phyloP scores from a whole-genome alignment of 768 basidiomycete genomes.

The Gautieria morchelliformis region DNA sequence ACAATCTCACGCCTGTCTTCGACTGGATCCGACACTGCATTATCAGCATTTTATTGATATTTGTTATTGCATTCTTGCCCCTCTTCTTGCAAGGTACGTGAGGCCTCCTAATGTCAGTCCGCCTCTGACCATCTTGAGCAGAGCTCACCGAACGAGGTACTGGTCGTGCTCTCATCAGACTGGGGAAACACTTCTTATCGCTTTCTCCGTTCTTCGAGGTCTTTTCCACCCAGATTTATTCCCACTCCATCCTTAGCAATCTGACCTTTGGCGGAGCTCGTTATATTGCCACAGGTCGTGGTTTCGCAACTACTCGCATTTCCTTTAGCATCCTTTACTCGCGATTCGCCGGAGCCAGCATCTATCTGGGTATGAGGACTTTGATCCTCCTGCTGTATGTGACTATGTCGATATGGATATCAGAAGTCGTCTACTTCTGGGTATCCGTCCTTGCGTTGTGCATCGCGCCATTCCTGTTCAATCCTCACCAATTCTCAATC shows the following conservation, averaged over 20 bases:
- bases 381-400: conserved; percentile 83
- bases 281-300: conserved; percentile 98
- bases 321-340: conserved; percentile 97
- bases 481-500: conserved; percentile 99
- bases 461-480: conserved; percentile 97
- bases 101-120: conserved; percentile 6
- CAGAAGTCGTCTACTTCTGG: conserved; percentile 98
- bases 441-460: conserved; percentile 90
- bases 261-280: conserved; percentile 96
- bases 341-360: conserved; percentile 97
- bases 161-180: conserved; percentile 85
- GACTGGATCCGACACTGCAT: conserved; percentile 98
- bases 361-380: conserved; percentile 97
- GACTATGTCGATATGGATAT: conserved; percentile 87
- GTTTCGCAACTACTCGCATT: conserved; percentile 94
- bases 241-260: conserved; percentile 93
- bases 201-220: conserved; percentile 97
- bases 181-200: conserved; percentile 94
- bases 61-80: conserved; percentile 95
- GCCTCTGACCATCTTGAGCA: conserved; percentile 20
- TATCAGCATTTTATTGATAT: conserved; percentile 96
- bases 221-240: conserved; percentile 97
- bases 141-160: conserved; percentile 96
- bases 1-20: conserved; percentile 93
- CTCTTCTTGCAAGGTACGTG: conserved; percentile 85